These are phyloP conservation scores for Podosphaera xanthii DNA, from an alignment of 2,329 filamentous ascomycete genomes.

Conservation along the genomic window DNA sequence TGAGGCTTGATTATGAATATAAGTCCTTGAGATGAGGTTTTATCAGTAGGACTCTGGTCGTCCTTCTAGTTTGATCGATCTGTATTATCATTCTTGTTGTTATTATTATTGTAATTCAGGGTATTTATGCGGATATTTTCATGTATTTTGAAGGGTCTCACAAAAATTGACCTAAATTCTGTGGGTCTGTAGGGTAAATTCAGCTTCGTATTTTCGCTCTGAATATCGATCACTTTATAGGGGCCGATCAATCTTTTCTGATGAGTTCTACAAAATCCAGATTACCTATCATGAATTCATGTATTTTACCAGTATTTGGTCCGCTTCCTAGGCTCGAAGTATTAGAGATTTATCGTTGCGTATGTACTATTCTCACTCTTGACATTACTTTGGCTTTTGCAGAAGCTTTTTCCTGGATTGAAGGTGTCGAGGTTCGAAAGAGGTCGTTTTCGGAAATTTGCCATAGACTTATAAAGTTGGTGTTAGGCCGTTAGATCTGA, in stretches of 20 bases:
- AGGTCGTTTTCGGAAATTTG: background rate
- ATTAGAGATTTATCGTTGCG: slow-evolving; percentile 1
- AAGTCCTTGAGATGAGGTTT: background rate
- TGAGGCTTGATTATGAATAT: slow-evolving; percentile 1
- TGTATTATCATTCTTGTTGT: background rate
- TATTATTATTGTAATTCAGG: background rate
- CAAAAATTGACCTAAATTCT: background rate
- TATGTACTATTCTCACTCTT: slow-evolving; percentile 2
- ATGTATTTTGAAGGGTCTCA: background rate
- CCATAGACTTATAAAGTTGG: background rate
- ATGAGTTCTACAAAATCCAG: slow-evolving; percentile 1
- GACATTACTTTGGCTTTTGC: slow-evolving; percentile 3
- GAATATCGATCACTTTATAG: background rate
- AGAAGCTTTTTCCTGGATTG: background rate
- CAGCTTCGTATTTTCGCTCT: background rate
- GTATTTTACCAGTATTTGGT: background rate
- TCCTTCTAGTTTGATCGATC: background rate
- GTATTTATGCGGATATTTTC: too few relatives aligned
- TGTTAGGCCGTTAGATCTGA: background rate
- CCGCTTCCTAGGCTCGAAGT: background rate
- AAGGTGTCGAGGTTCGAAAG: background rate
- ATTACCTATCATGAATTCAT: slow-evolving; percentile 1
- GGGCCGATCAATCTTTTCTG: background rate
- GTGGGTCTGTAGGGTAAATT: background rate
- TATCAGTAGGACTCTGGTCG: slow-evolving; percentile 3